Evolutionary conservation across 2,329 filamentous ascomycete genomes (phyloP).

Genomic region (Colletotrichum musicola): DNA sequence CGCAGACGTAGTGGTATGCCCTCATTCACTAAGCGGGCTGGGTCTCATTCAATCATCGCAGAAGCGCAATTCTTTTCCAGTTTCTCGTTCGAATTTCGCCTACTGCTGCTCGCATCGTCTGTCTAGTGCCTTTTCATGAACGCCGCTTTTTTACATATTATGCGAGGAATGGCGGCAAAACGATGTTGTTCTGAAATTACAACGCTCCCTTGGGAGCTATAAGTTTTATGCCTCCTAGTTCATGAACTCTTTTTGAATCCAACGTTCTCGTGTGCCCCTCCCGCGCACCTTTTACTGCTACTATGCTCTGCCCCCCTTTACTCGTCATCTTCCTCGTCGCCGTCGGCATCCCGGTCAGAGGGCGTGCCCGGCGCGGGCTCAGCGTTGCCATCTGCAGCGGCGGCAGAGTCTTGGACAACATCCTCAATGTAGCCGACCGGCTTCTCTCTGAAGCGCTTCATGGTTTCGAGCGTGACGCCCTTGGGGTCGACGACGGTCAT

Average conservation of each 20-base stretch:
- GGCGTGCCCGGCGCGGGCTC: slow-evolving; percentile 31
- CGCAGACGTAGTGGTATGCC: too few species aligned
- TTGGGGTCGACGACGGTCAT: slow-evolving; percentile 67
- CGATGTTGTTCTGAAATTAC: not conserved
- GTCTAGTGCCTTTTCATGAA: not conserved
- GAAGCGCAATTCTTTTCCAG: too few species aligned
- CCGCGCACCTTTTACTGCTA: not conserved
- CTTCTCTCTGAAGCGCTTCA: slow-evolving; percentile 65
- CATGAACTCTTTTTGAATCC: not conserved
- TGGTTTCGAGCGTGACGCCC: slow-evolving; percentile 64
- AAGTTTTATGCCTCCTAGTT: not conserved
- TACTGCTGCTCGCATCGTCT: not conserved
- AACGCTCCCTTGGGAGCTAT: not conserved
- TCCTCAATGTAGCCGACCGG: slow-evolving; percentile 63
- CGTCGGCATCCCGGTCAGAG: slow-evolving; percentile 53
- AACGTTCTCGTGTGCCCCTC: not conserved
- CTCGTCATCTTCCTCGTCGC: slow-evolving; percentile 57
- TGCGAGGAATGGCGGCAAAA: not conserved
- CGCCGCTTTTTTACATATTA: not conserved
- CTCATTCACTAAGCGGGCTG: not conserved
- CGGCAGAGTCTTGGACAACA: slow-evolving; percentile 48
- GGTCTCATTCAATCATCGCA: not conserved
- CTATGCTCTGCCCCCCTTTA: not conserved
- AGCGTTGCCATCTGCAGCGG: slow-evolving; percentile 12
- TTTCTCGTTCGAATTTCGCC: too few species aligned